These are phyloP conservation scores for Mycena albidolilacea DNA, from an alignment of 768 basidiomycete species.

Conservation along the genomic window DNA sequence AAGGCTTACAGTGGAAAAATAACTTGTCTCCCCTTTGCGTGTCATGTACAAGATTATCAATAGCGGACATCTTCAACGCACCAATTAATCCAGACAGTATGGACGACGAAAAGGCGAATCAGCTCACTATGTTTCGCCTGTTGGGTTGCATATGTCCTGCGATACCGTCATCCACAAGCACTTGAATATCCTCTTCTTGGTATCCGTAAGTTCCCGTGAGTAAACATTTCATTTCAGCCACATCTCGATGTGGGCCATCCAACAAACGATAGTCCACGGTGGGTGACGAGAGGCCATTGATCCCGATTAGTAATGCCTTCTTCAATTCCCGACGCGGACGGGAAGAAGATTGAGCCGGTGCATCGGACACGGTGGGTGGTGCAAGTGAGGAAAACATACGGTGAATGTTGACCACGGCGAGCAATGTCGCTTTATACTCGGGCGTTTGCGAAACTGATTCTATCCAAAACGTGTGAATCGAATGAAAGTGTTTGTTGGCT, in stretches of 20 bases:
- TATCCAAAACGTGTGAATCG: slow-evolving; percentile 1
- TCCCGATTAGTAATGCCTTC: slow-evolving; percentile 38
- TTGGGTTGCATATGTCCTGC: slow-evolving; percentile 31
- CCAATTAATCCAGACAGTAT: background rate
- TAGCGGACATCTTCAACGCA: slow-evolving; percentile 18
- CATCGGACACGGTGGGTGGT: background rate
- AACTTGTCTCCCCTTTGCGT: slow-evolving; percentile 30
- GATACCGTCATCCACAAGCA: slow-evolving; percentile 36
- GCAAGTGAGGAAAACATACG: background rate
- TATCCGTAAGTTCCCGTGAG: slow-evolving; percentile 29
- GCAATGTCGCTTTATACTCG: background rate
- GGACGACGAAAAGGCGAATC: background rate
- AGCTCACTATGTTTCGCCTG: slow-evolving; percentile 33
- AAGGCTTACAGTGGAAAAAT: slow-evolving; percentile 34
- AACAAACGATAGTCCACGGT: slow-evolving; percentile 1
- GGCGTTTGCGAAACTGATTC: slow-evolving; percentile 13
- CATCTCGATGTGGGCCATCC: slow-evolving; percentile 35
- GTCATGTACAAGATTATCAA: slow-evolving; percentile 26
- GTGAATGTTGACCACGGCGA: background rate
- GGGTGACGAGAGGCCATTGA: slow-evolving; percentile 25
- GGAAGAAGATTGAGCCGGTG: slow-evolving; percentile 4
- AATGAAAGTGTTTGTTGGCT: slow-evolving; percentile 9
- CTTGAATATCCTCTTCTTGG: slow-evolving; percentile 27
- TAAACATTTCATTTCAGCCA: slow-evolving; percentile 29
- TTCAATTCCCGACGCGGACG: slow-evolving; percentile 22